A percentile compares a stretch with the other conserved stretches of the same genome.
phyloP scores from a whole-genome alignment of 805 yeast species.

The Starmerella floris region DNA sequence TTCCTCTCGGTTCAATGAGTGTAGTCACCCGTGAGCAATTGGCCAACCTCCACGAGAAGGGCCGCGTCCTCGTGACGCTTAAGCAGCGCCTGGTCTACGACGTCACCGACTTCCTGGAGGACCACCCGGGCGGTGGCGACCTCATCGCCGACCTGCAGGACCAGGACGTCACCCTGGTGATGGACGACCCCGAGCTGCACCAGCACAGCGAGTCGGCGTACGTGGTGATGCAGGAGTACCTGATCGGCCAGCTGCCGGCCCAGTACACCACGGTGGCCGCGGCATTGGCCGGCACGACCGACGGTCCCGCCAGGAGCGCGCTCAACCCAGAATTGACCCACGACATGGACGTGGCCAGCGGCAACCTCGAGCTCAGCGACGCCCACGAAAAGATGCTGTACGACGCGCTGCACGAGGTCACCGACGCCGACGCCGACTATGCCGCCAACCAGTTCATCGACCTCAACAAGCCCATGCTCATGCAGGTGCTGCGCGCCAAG shows the following conservation, averaged over 20 bases:
- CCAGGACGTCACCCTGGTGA: slow-evolving; percentile 45
- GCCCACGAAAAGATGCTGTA: slow-evolving; percentile 15
- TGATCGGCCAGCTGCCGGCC: slow-evolving; percentile 51
- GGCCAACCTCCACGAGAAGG: slow-evolving; percentile 14
- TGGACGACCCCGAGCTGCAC: slow-evolving; percentile 62
- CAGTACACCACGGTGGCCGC: background rate
- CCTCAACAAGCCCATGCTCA: slow-evolving; percentile 61
- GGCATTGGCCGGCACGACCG: background rate
- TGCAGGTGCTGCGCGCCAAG: slow-evolving; percentile 63
- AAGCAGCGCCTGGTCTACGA: slow-evolving; percentile 71
- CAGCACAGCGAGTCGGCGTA: slow-evolving; percentile 75
- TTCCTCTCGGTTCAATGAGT: too few species aligned
- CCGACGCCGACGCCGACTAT: slow-evolving; percentile 62
- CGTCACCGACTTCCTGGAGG: slow-evolving; percentile 58
- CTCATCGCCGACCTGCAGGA: slow-evolving; percentile 34
- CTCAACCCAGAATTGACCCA: slow-evolving; percentile 24
- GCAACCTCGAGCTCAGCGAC: slow-evolving; percentile 15
- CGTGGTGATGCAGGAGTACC: slow-evolving; percentile 70
- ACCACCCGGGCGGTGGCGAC: slow-evolving; percentile 59
- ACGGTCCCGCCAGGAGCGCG: background rate
- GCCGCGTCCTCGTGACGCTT: slow-evolving; percentile 55
- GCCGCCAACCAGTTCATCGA: slow-evolving; percentile 76
- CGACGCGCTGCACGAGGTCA: slow-evolving; percentile 48
- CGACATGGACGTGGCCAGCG: slow-evolving; percentile 34
- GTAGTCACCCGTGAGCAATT: slow-evolving; percentile 10